Conservation (phyloP, 2,329 filamentous ascomycete species). For the Sporothrix luriei region DNA sequence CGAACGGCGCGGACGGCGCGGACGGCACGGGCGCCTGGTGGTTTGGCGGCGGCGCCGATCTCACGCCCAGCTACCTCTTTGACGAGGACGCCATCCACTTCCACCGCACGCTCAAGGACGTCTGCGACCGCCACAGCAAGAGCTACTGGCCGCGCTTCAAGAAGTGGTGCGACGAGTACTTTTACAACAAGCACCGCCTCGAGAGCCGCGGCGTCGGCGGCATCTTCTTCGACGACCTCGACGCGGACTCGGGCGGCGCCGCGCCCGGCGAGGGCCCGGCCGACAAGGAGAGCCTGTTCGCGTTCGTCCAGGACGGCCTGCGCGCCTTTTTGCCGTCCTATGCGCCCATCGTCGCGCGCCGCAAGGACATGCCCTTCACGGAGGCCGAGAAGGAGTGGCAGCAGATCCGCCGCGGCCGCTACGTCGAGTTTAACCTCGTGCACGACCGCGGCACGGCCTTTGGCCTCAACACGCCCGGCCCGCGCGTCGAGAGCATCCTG, state of each 20-base stretch:
- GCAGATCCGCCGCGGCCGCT: slow-evolving; percentile 88
- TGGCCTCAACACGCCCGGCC: slow-evolving; percentile 87
- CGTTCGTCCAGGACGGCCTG: slow-evolving; percentile 83
- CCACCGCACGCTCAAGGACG: slow-evolving; percentile 88
- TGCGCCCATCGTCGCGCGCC: slow-evolving; percentile 79
- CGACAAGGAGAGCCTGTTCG: slow-evolving; percentile 85
- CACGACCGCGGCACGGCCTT: slow-evolving; percentile 95
- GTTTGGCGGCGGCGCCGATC: slow-evolving; percentile 93
- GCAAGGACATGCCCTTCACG: slow-evolving; percentile 90
- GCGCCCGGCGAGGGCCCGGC: not conserved
- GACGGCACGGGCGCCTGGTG: slow-evolving; percentile 81
- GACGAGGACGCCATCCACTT: slow-evolving; percentile 97
- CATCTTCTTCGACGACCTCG: slow-evolving; percentile 98
- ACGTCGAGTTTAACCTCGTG: slow-evolving; percentile 98
- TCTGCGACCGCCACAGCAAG: slow-evolving; percentile 91
- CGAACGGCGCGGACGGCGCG: slow-evolving; percentile 45
- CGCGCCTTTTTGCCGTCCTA: slow-evolving; percentile 89
- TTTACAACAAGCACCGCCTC: slow-evolving; percentile 85
- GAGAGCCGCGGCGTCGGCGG: slow-evolving; percentile 88
- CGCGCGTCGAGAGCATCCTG: slow-evolving; percentile 91
- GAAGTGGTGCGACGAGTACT: slow-evolving; percentile 98
- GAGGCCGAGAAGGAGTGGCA: slow-evolving; percentile 93
- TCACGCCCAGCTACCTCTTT: slow-evolving; percentile 92
- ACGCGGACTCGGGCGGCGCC: slow-evolving; percentile 63
- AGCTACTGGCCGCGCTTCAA: slow-evolving; percentile 94